A percentile compares a stretch with the other conserved stretches of the same genome.
Conservation (phyloP, 163 green algal genomes). For the Prototheca stagnorum region DNA sequence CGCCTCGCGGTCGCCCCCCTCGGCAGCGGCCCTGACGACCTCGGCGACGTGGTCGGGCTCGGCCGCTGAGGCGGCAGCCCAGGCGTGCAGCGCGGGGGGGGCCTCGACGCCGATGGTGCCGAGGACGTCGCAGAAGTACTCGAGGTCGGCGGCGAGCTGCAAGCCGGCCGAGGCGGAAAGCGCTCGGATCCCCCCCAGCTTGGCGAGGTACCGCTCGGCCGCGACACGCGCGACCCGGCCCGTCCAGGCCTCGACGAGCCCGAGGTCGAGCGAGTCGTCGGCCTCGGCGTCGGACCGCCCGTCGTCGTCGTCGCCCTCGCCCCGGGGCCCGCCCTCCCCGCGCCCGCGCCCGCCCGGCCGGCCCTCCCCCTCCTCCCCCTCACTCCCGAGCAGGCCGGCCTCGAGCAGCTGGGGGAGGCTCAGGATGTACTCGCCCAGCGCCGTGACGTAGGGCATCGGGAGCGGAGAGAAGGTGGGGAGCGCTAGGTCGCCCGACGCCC, state of each 20-base stretch:
- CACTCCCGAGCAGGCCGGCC: slow-evolving; percentile 23
- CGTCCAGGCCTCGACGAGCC: slow-evolving; percentile 56
- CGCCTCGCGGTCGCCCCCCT: not conserved
- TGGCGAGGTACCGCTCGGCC: slow-evolving; percentile 21
- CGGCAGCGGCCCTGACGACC: too few relatives aligned
- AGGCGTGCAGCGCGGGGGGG: slow-evolving; percentile 37
- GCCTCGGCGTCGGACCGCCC: too few relatives aligned
- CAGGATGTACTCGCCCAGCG: slow-evolving; percentile 71
- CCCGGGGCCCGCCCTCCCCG: too few relatives aligned
- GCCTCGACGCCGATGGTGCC: slow-evolving; percentile 54
- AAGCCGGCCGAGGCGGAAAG: slow-evolving; percentile 34
- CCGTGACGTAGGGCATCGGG: slow-evolving; percentile 58
- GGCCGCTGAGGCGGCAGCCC: slow-evolving; percentile 23
- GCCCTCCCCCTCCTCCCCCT: slow-evolving; percentile 19
- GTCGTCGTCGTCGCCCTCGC: too few relatives aligned
- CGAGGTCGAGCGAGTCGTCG: not conserved
- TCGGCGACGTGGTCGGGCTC: not conserved
- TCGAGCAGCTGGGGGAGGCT: slow-evolving; percentile 81
- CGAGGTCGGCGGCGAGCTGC: slow-evolving; percentile 75
- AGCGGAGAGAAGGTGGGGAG: slow-evolving; percentile 75
- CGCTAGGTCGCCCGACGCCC: not conserved
- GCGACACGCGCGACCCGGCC: slow-evolving; percentile 40
- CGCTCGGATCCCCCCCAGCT: slow-evolving; percentile 26
- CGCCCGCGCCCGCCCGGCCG: not conserved
- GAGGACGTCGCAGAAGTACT: slow-evolving; percentile 90